A percentile compares a stretch with the other conserved stretches of the same genome.
Evolutionary conservation across 345 rosid genomes (phyloP).

Genomic region (Fremontodendron californicum): DNA sequence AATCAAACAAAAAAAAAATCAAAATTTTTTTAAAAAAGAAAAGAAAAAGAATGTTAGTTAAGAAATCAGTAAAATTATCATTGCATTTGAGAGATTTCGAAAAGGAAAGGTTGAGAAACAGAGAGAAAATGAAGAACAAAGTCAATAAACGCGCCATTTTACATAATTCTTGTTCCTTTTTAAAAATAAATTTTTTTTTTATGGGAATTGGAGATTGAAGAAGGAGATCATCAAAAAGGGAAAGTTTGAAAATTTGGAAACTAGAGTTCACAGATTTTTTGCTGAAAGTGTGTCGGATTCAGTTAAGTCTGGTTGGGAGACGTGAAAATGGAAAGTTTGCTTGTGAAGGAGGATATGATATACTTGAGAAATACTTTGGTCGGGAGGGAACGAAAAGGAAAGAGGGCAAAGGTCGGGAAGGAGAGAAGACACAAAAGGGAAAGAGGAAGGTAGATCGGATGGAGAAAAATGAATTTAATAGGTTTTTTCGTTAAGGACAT

Average conservation of each 20-base stretch:
- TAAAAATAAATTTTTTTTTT: no score
- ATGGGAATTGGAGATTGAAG: neutral
- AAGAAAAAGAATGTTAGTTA: no score
- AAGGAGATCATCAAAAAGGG: neutral
- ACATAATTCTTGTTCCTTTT: neutral
- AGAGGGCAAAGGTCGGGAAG: no score
- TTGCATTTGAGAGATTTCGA: slow-evolving; percentile 8
- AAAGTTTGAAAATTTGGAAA: neutral
- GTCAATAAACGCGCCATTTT: neutral
- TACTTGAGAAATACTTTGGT: no score
- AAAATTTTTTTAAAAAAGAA: no score
- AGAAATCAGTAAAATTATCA: neutral
- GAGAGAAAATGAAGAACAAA: neutral
- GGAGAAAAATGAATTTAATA: no score
- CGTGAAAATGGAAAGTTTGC: neutral
- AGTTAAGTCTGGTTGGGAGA: neutral
- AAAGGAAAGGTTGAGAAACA: neutral
- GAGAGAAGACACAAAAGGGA: no score
- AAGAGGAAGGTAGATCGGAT: no score
- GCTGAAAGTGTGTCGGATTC: slow-evolving; percentile 30
- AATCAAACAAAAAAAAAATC: no score
- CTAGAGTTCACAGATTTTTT: slow-evolving; percentile 17
- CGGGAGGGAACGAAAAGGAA: no score
- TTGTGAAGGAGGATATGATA: no score
- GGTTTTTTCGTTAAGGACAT: no score